These are phyloP conservation scores for Lantana camara DNA, from an alignment of 257 asterid genomes.

Conservation along the genomic window DNA sequence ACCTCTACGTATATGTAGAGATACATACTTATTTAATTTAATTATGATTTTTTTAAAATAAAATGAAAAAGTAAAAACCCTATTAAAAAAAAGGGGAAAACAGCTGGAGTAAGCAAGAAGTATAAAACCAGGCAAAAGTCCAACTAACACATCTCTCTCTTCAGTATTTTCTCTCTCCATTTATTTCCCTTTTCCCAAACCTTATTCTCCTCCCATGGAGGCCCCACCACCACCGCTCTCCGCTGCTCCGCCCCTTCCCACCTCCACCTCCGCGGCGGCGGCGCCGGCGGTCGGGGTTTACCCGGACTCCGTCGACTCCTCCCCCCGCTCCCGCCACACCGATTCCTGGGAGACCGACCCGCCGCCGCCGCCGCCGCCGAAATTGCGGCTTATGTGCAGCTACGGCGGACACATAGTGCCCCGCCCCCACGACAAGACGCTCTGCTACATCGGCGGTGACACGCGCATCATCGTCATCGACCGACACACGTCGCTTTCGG, in stretches of 20 bases:
- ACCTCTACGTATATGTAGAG: background rate
- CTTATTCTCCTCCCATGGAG: constrained; percentile 57
- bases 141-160: constrained; percentile 25
- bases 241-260: constrained; percentile 36
- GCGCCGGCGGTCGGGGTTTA: constrained; percentile 37
- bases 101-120: constrained; percentile 41
- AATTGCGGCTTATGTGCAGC: constrained; percentile 94
- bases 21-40: background rate
- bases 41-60: background rate
- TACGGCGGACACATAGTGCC: constrained; percentile 95
- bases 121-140: constrained; percentile 41
- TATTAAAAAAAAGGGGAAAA: constrained; percentile 29
- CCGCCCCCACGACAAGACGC: constrained; percentile 89
- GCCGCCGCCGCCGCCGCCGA: constrained; percentile 42
- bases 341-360: constrained; percentile 66
- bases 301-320: constrained; percentile 63
- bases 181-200: constrained; percentile 5
- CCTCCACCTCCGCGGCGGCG: constrained; percentile 32
- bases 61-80: constrained; percentile 7
- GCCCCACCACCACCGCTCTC: constrained; percentile 53
- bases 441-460: constrained; percentile 89
- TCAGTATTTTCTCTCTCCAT: constrained; percentile 18
- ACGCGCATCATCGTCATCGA: constrained; percentile 84
- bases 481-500: constrained; percentile 62
- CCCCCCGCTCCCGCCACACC: constrained; percentile 66